Base-by-base conservation (phyloP, 768 basidiomycete species). In the Gautieria morchelliformis region DNA sequence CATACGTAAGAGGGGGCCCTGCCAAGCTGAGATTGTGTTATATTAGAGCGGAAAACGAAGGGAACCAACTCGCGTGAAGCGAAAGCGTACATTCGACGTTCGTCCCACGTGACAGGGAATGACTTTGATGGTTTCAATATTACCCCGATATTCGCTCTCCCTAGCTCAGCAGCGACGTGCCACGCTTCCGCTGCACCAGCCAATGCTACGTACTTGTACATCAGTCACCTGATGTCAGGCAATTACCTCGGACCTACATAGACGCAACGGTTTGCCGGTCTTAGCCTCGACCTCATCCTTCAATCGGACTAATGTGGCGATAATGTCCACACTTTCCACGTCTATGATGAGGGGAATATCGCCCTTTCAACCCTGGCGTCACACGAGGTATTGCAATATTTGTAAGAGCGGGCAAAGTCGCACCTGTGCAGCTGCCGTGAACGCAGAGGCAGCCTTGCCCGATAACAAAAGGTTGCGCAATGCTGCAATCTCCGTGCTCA, bases 1-100 rank as follows among this genome's bases (percentile, higher is more conserved):
- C 61, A 70, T 76, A 72, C 9, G 86, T 79, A 14, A 91, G 67
- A 5, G 91, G 91, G 1, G 85, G 85, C 1, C 90, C 89, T 22
- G 89, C 83, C 53, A 83, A 67, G 63, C 86, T 82, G 35, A 19
- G 15, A 11, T 14, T 30, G 12, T 19, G 17, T n/a, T 24, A 41
- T 44, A 15, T 22, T 27, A 33, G 17, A 37, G 9, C 39, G 11
- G 20, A 20, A 2, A 6, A 17, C 7, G 20, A 20, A 24, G 22
- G 52, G 20, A 32, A 11, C 10, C 14, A 5, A 20, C n/a, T 32
- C 19, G 7, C 24, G 24, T 39, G 10, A 47, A 24, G 24, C 3
- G 7, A 39, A 27, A 3, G 58, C 62, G 35, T 32, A 63, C 60
- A 69, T 67, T 9, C 71, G 64, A 20, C 67, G 59, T 20, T 62